Evolutionary conservation across 106 monocot species (phyloP).

Genomic region (Amphibolis antarctica): DNA sequence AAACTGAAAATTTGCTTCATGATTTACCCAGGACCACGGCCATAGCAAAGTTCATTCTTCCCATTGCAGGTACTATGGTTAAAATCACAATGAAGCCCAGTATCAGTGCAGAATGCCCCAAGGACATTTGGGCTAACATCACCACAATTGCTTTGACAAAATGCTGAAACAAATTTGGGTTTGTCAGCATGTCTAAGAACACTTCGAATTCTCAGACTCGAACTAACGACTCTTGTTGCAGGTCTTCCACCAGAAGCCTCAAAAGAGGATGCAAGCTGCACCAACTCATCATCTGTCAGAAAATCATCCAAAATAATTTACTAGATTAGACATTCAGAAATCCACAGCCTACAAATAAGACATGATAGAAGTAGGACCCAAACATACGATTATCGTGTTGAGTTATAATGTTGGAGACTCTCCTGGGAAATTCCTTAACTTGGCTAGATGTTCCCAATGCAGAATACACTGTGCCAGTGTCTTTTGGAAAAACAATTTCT

Average conservation of each 20-base stretch:
- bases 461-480: constrained; percentile 1
- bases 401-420: constrained; percentile 51
- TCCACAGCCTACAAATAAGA: neutral
- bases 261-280: constrained; percentile 50
- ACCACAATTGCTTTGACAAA: constrained; percentile 90
- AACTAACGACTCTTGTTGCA: constrained; percentile 29
- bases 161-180: constrained; percentile 72
- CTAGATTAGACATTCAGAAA: neutral
- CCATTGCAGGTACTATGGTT: constrained; percentile 90
- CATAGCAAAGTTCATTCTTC: constrained; percentile 85
- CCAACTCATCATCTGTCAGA: constrained; percentile 38
- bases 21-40: constrained; percentile 80
- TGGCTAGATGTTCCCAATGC: constrained; percentile 11
- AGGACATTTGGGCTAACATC: constrained; percentile 94
- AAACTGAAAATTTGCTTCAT: neutral
- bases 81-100: constrained; percentile 80
- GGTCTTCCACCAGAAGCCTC: constrained; percentile 60
- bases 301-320: constrained; percentile 7
- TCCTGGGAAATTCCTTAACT: constrained; percentile 21
- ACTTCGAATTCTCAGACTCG: constrained; percentile 36
- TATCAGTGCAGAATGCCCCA: constrained; percentile 84
- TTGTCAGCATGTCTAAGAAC: constrained; percentile 26
- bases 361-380: neutral
- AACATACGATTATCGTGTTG: constrained; percentile 39
- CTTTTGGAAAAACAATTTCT: constrained; percentile 27